Conservation (phyloP, 352 stramenopile species). For the Phytopythium cucurbitacearum region DNA sequence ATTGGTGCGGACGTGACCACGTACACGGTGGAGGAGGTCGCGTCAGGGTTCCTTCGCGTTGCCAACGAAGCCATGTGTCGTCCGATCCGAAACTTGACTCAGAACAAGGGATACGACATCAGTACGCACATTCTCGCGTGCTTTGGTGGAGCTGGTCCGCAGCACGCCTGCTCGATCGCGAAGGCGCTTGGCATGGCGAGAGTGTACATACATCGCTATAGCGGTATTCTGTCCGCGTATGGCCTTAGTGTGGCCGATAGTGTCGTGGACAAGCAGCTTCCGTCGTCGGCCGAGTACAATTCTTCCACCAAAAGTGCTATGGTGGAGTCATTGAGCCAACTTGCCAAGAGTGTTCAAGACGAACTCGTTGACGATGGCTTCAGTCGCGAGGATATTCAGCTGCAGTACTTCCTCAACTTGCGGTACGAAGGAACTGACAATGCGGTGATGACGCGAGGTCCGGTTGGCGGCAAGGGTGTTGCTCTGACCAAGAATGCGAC, state of each 20-base stretch:
- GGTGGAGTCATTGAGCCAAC: constrained; percentile 35
- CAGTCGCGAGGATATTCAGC: constrained; percentile 86
- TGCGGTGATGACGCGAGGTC: constrained; percentile 93
- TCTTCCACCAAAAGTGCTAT: constrained; percentile 41
- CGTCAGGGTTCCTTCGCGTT: constrained; percentile 97
- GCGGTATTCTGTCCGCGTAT: constrained; percentile 97
- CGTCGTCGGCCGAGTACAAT: constrained; percentile 68
- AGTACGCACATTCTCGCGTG: constrained; percentile 95
- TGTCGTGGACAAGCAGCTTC: constrained; percentile 96
- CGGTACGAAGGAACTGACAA: constrained; percentile 98
- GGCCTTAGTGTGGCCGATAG: constrained; percentile 96
- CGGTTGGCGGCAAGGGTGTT: constrained; percentile 36
- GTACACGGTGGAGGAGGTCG: constrained; percentile 93
- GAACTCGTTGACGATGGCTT: constrained; percentile 84
- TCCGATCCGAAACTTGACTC: constrained; percentile 98
- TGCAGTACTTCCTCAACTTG: constrained; percentile 97
- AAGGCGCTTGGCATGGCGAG: constrained; percentile 96
- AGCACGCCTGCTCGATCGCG: constrained; percentile 97
- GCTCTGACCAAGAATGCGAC: constrained; percentile 20
- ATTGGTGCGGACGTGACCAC: constrained; percentile 43
- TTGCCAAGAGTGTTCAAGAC: constrained; percentile 56
- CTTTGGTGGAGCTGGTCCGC: constrained; percentile 97
- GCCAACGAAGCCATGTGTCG: constrained; percentile 99
- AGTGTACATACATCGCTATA: constrained; percentile 98
- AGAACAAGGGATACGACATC: constrained; percentile 98